These are phyloP conservation scores for Talaromyces adpressus DNA, from an alignment of 495 filamentous ascomycete species.

Conservation along the genomic window DNA sequence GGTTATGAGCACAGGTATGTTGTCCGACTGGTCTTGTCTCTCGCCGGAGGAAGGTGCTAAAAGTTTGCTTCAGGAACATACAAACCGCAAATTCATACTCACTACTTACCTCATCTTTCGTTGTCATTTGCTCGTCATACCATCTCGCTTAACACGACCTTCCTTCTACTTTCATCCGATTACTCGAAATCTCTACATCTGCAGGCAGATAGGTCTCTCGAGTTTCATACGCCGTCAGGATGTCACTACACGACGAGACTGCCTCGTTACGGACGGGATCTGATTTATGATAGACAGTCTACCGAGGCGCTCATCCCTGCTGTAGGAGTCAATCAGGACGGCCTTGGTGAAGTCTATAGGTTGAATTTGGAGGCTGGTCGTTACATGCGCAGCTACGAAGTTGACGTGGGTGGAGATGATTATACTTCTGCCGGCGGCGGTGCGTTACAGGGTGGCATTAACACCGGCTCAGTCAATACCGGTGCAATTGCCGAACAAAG, in stretches of 20 bases:
- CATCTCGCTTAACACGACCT: slow-evolving; percentile 86
- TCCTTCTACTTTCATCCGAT: slow-evolving; percentile 84
- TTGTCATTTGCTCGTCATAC: slow-evolving; percentile 92
- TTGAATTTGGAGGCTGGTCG: slow-evolving; percentile 85
- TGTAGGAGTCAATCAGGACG: slow-evolving; percentile 79
- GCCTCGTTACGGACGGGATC: slow-evolving; percentile 85
- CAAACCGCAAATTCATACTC: slow-evolving; percentile 95
- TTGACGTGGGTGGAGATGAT: slow-evolving; percentile 84
- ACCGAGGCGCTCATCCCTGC: slow-evolving; percentile 83
- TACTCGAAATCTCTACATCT: slow-evolving; percentile 94
- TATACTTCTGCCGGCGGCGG: slow-evolving; percentile 52
- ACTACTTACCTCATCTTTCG: slow-evolving; percentile 87
- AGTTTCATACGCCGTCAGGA: slow-evolving; percentile 89
- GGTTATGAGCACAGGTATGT: slow-evolving; percentile 91
- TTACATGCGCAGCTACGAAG: slow-evolving; percentile 73
- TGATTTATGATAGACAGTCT: slow-evolving; percentile 76
- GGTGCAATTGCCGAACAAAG: slow-evolving; percentile 84
- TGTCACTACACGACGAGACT: slow-evolving; percentile 82
- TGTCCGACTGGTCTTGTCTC: background rate
- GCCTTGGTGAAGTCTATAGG: slow-evolving; percentile 84
- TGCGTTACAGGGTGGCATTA: slow-evolving; percentile 75
- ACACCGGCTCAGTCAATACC: slow-evolving; percentile 78
- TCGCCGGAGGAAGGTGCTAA: slow-evolving; percentile 8
- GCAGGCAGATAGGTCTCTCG: slow-evolving; percentile 82
- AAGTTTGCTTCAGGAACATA: slow-evolving; percentile 53